Conservation (phyloP, 2,329 filamentous ascomycete species). For the Talaromyces islandicus region DNA sequence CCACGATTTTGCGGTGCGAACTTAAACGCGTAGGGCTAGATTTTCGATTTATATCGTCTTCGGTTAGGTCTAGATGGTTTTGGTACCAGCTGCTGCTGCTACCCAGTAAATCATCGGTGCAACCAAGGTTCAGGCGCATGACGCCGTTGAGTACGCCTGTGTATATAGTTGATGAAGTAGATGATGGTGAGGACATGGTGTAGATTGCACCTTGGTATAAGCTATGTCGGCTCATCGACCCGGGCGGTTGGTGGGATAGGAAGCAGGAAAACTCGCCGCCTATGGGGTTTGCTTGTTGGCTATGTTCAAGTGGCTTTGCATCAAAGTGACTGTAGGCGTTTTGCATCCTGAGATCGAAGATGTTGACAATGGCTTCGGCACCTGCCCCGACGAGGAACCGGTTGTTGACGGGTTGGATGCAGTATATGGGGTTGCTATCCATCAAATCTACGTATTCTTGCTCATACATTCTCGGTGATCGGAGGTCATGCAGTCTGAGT, state of each 20-base stretch:
- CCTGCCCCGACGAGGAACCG: conserved; percentile 53
- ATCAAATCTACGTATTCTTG: conserved; percentile 50
- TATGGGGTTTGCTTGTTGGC: neutral
- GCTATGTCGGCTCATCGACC: conserved; percentile 8
- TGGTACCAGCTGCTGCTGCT: conserved; percentile 27
- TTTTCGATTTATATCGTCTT: conserved; percentile 9
- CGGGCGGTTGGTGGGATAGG: conserved; percentile 26
- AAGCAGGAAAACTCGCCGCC: conserved; percentile 38
- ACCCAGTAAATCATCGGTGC: conserved; percentile 36
- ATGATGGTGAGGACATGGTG: conserved; percentile 39
- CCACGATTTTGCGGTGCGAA: conserved; percentile 21
- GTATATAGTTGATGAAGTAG: conserved; percentile 41
- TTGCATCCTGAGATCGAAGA: conserved; percentile 56
- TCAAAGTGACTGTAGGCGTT: conserved; percentile 28
- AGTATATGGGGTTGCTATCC: conserved; percentile 55
- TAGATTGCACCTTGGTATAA: conserved; percentile 41
- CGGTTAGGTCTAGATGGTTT: conserved; percentile 20
- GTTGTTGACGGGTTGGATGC: conserved; percentile 50
- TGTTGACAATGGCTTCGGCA: conserved; percentile 53
- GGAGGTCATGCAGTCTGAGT: conserved; percentile 54
- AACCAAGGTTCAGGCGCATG: conserved; percentile 38
- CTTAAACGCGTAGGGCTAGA: conserved; percentile 11
- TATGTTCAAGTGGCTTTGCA: conserved; percentile 11
- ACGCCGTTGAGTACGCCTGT: conserved; percentile 38
- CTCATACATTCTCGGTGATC: conserved; percentile 44